Conservation (phyloP, 140 eudicot genomes). For the Stevia rebaudiana region DNA sequence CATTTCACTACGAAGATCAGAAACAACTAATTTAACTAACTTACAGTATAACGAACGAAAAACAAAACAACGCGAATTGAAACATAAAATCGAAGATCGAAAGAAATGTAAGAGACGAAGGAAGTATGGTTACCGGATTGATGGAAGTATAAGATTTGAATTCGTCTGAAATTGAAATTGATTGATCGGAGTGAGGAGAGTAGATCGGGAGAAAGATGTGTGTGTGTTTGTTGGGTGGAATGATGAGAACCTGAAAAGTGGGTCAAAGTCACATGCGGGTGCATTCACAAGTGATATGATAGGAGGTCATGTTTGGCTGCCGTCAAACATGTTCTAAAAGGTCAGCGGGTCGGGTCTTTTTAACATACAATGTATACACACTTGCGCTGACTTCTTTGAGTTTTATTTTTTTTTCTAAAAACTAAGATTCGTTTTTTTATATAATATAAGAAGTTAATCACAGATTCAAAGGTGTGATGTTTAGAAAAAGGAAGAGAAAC, state of each 20-base stretch:
- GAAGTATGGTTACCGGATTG: slow-evolving; percentile 15
- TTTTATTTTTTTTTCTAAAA: too few relatives aligned
- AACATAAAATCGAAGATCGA: neutral
- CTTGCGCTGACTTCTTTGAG: slow-evolving; percentile 13
- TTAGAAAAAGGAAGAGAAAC: too few relatives aligned
- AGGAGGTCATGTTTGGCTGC: slow-evolving; percentile 40
- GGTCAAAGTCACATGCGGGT: slow-evolving; percentile 44
- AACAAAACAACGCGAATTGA: slow-evolving; percentile 4
- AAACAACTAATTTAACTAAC: neutral
- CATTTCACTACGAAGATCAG: slow-evolving; percentile 4
- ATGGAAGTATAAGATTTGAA: neutral
- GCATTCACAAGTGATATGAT: slow-evolving; percentile 8
- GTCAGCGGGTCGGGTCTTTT: slow-evolving; percentile 19
- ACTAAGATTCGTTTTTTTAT: neutral
- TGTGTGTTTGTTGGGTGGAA: slow-evolving; percentile 23
- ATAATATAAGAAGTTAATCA: too few relatives aligned
- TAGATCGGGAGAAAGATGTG: slow-evolving; percentile 19
- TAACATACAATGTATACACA: too few relatives aligned
- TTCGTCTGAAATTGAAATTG: neutral
- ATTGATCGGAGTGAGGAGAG: slow-evolving; percentile 9
- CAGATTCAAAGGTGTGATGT: too few relatives aligned
- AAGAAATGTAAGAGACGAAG: neutral
- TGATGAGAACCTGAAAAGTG: slow-evolving; percentile 16
- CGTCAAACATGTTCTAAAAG: slow-evolving; percentile 15
- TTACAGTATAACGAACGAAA: neutral